These are phyloP conservation scores for Telopea speciosissima DNA, from an alignment of 177 flowering plant species.

Conservation along the genomic window DNA sequence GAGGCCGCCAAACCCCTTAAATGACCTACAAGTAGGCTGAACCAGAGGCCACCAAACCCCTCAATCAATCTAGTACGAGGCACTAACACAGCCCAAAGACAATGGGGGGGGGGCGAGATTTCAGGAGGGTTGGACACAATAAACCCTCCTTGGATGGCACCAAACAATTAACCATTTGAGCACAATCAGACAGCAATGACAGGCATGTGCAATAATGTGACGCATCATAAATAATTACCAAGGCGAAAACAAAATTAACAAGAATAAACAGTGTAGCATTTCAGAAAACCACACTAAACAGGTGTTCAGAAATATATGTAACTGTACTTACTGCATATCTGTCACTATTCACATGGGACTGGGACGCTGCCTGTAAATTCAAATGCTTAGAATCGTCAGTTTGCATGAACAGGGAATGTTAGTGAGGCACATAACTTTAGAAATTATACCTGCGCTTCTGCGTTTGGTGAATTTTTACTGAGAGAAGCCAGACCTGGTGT, in stretches of 20 bases:
- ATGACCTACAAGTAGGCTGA: too few species aligned
- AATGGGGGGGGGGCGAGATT: too few species aligned
- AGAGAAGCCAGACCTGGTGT: conserved; percentile 6
- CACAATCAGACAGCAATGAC: background rate
- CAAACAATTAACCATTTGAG: too few species aligned
- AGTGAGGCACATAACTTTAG: background rate
- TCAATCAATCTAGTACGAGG: background rate
- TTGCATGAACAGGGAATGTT: background rate
- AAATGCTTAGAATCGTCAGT: background rate
- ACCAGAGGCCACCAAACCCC: too few species aligned
- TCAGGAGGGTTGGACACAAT: background rate
- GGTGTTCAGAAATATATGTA: background rate
- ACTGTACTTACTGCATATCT: conserved; percentile 45
- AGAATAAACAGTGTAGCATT: background rate
- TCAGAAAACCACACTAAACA: background rate
- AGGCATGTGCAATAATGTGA: background rate
- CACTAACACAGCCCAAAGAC: too few species aligned
- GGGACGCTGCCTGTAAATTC: conserved; percentile 37
- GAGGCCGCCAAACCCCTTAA: background rate
- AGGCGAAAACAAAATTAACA: background rate
- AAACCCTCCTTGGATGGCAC: background rate
- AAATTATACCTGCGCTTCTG: conserved; percentile 12
- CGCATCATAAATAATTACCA: background rate
- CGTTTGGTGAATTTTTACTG: background rate
- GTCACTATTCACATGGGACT: conserved; percentile 22